Evolutionary conservation across 108 stramenopile genomes (phyloP), one percentile per base, ranked within the genome.

Genomic region (Cylindrotheca closterium): DNA sequence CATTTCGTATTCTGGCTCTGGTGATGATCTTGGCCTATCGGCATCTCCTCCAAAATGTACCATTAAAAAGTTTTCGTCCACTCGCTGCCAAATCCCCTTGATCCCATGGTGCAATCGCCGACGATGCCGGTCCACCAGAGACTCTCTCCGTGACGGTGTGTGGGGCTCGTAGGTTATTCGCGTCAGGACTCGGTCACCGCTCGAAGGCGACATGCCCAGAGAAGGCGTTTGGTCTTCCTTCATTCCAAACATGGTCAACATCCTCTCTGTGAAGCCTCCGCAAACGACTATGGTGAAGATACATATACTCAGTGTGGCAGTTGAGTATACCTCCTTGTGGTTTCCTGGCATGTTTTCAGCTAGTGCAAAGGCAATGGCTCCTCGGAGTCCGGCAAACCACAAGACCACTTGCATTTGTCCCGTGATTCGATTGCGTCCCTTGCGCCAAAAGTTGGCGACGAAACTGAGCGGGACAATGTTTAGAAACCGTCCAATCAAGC

Each of bases 211-310:
- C 4, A 28, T 33, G 30, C 37, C 29, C 32, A 12, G 12, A 8
- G 21, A 33, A 2, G 31, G 64, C n/a, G 25, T 58, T n/a, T 19
- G 47, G 62, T 68, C 58, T 37, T 81, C 70, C 63, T 88, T 96
- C 94, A 98, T 95, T 26, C 85, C 92, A 77, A 91, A 88, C 4
- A 66, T 45, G 21, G 82, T 77, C 25, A 99, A 76, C 37, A 97
- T 75, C 19, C 70, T 75, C 58, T 96, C 95, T 10, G 98, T 97
- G 42, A 95, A 74, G 3, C 96, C 94, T n/a, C 98, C 98, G 65
- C 96, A 96, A 33, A 97, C 92, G 47, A 99, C 75, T 10, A 97
- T 99, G 7, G 98, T 99, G 77, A 97, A 88, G 22, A 99, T 86
- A 23, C 96, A 96, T 55, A 99, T 95, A 63, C 78, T 82, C 42